Conservation (phyloP, 139 green algal species). For the Monoraphidium neglectum region DNA sequence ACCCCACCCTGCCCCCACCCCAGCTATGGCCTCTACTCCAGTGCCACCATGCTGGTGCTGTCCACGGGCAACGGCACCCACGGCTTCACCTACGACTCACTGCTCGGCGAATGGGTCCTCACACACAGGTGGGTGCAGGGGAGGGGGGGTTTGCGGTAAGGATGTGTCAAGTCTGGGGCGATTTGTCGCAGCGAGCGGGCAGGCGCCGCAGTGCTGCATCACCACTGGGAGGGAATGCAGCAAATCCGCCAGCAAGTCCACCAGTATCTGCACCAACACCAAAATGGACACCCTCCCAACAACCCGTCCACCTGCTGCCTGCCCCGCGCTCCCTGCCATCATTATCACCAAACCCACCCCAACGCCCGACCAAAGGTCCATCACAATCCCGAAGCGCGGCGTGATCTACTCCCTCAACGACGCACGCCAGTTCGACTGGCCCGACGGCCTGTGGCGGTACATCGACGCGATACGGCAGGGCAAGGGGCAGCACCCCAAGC, state of each 20-base stretch:
- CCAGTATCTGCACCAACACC: no score
- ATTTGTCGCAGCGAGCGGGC: no score
- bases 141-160: no score
- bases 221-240: no score
- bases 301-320: no score
- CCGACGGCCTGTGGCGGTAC: conserved; percentile 54
- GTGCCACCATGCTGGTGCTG: conserved; percentile 50
- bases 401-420: conserved; percentile 85
- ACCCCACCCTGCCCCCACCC: no score
- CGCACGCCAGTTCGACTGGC: conserved; percentile 76
- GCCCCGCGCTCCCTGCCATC: no score
- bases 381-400: conserved; percentile 62
- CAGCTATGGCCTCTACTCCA: conserved; percentile 63
- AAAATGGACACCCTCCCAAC: no score
- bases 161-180: no score
- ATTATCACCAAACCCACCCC: no score
- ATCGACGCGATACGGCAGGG: conserved; percentile 65
- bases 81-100: conserved; percentile 80
- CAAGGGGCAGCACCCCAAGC: conserved; percentile 59
- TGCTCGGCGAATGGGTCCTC: conserved; percentile 79
- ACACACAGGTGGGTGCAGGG: conserved; percentile 54
- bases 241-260: no score
- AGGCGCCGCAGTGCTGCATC: no score
- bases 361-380: conserved; percentile 34
- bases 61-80: conserved; percentile 25